Evolutionary conservation across 2,329 filamentous ascomycete genomes (phyloP).

Genomic region (Talaromyces sp.): DNA sequence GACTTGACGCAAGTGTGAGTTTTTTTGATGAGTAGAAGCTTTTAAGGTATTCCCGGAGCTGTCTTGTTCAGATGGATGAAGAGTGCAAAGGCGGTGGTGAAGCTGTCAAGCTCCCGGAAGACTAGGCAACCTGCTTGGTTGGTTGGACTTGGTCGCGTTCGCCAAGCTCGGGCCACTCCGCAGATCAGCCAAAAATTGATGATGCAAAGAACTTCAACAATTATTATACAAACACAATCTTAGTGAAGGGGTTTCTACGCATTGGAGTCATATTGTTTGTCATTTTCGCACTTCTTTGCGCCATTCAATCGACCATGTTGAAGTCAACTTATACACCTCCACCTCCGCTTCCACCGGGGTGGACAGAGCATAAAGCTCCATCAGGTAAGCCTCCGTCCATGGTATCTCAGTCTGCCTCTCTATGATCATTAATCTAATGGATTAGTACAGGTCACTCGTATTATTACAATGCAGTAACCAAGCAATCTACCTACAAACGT

Average conservation of each 20-base stretch:
- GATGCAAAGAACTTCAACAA: slow-evolving; percentile 2
- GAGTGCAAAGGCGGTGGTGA: slow-evolving; percentile 14
- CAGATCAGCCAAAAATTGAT: slow-evolving; percentile 19
- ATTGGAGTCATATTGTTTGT: not conserved
- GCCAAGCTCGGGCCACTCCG: slow-evolving; percentile 40
- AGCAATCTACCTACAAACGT: slow-evolving; percentile 81
- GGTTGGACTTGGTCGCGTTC: slow-evolving; percentile 29
- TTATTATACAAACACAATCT: not conserved
- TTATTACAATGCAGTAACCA: slow-evolving; percentile 79
- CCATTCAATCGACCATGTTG: slow-evolving; percentile 52
- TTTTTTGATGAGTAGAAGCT: slow-evolving; percentile 1
- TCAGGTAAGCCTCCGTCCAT: slow-evolving; percentile 50
- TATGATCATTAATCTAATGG: slow-evolving; percentile 22
- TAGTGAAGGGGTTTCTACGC: not conserved
- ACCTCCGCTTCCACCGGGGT: slow-evolving; percentile 69
- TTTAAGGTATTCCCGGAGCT: slow-evolving; percentile 8
- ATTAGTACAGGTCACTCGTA: slow-evolving; percentile 66
- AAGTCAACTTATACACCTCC: slow-evolving; percentile 72
- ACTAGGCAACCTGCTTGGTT: slow-evolving; percentile 38
- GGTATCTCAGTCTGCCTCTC: not conserved
- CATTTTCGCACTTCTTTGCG: not conserved
- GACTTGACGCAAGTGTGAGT: not conserved
- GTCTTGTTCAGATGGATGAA: slow-evolving; percentile 16
- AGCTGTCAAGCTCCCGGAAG: slow-evolving; percentile 32
- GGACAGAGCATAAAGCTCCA: slow-evolving; percentile 91